Evolutionary conservation across 2,329 filamentous ascomycete genomes (phyloP).

Genomic region (Xylaria polymorpha): DNA sequence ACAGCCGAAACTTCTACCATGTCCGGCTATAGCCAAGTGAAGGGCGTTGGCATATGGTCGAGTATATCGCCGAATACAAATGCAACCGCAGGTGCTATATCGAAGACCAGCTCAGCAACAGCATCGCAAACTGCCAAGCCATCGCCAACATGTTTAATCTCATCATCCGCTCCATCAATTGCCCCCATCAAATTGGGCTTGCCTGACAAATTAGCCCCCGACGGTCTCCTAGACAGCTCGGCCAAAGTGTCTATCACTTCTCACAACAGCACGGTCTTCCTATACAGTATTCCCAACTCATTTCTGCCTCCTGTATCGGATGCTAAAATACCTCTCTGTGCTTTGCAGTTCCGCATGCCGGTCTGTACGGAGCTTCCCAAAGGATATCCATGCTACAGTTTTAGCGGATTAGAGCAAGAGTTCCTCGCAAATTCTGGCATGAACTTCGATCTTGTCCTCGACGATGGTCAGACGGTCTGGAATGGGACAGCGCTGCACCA

Average conservation of each 20-base stretch:
- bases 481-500: constrained; percentile 47
- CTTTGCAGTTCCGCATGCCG: constrained; percentile 51
- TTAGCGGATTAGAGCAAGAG: constrained; percentile 50
- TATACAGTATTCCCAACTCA: constrained; percentile 43
- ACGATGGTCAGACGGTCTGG: constrained; percentile 42
- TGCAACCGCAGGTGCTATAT: constrained; percentile 3
- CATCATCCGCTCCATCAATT: constrained; percentile 46
- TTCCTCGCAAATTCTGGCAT: constrained; percentile 47
- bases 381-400: constrained; percentile 50
- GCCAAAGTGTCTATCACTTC: constrained; percentile 42
- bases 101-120: constrained; percentile 16
- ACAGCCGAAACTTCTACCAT: constrained; percentile 15
- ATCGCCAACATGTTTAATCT: constrained; percentile 39
- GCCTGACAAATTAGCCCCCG: constrained; percentile 34
- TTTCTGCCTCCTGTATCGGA: constrained; percentile 34
- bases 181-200: constrained; percentile 42
- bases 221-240: constrained; percentile 37
- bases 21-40: constrained; percentile 25
- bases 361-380: constrained; percentile 46
- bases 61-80: constrained; percentile 21
- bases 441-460: constrained; percentile 42
- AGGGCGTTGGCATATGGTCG: constrained; percentile 23
- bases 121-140: constrained; percentile 22
- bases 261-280: constrained; percentile 43
- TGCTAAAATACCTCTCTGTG: constrained; percentile 40